phyloP scores from a whole-genome alignment of 2,329 filamentous ascomycete species.

The Alternaria sp. region DNA sequence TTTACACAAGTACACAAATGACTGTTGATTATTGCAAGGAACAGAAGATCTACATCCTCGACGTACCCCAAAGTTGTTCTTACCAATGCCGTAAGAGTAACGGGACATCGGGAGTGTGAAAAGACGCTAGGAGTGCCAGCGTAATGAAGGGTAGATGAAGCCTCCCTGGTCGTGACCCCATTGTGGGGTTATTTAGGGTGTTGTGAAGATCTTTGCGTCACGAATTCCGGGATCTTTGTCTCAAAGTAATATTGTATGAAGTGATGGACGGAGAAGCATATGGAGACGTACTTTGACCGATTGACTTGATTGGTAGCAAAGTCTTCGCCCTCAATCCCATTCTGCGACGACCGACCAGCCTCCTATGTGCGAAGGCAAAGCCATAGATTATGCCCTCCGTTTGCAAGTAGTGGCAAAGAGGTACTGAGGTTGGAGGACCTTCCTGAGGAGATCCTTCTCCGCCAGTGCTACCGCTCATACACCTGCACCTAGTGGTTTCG shows the following conservation, averaged over 20 bases:
- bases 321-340: slow-evolving; percentile 16
- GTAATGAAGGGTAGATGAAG: slow-evolving; percentile 51
- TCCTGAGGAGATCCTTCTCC: slow-evolving; percentile 1
- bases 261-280: slow-evolving; percentile 26
- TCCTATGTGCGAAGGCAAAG: slow-evolving; percentile 23
- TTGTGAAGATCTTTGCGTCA: slow-evolving; percentile 43
- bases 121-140: slow-evolving; percentile 29
- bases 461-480: slow-evolving; percentile 8
- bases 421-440: not conserved
- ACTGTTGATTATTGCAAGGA: slow-evolving; percentile 30
- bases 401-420: slow-evolving; percentile 1
- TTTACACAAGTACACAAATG: slow-evolving; percentile 28
- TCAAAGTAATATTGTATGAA: slow-evolving; percentile 36
- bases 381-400: slow-evolving; percentile 6
- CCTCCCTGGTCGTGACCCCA: slow-evolving; percentile 24
- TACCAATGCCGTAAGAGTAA: slow-evolving; percentile 38
- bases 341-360: slow-evolving; percentile 15
- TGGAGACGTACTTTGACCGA: slow-evolving; percentile 32
- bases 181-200: slow-evolving; percentile 48
- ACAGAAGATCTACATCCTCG: slow-evolving; percentile 28
- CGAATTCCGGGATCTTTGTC: slow-evolving; percentile 32
- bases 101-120: slow-evolving; percentile 46
- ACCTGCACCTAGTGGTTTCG: slow-evolving; percentile 27
- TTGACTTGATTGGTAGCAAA: slow-evolving; percentile 26
- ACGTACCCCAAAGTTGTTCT: slow-evolving; percentile 21